A percentile compares a stretch with the other conserved stretches of the same genome.
These are phyloP conservation scores for Monosporascus sp. DNA, from an alignment of 2,329 filamentous ascomycete species.

Conservation along the genomic window DNA sequence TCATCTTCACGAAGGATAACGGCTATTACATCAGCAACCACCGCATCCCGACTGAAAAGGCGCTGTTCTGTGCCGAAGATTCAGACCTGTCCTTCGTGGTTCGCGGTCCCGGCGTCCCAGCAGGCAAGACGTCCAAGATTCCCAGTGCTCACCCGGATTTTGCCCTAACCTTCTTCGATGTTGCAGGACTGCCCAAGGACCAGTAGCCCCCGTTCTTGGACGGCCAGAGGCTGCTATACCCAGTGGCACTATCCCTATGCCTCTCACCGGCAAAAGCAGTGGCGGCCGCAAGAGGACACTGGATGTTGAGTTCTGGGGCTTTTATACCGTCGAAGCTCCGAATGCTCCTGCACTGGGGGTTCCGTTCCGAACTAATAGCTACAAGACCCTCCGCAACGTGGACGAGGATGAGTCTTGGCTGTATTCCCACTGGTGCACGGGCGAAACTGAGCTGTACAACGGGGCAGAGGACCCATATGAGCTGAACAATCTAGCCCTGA, in stretches of 20 bases:
- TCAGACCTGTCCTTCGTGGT: slow-evolving; percentile 25
- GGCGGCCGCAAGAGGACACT: background rate
- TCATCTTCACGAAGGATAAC: slow-evolving; percentile 12
- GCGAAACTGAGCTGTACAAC: slow-evolving; percentile 27
- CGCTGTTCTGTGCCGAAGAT: slow-evolving; percentile 23
- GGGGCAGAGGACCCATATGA: slow-evolving; percentile 19
- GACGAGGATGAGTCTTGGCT: slow-evolving; percentile 16
- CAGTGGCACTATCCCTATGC: slow-evolving; percentile 20
- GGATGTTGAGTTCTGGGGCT: slow-evolving; percentile 1
- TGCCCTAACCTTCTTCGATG: slow-evolving; percentile 23
- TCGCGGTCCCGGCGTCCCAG: slow-evolving; percentile 20
- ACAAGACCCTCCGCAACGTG: slow-evolving; percentile 24
- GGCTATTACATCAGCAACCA: slow-evolving; percentile 24
- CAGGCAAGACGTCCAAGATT: slow-evolving; percentile 11
- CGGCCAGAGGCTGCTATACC: slow-evolving; percentile 20
- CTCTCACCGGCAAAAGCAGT: background rate
- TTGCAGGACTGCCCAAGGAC: slow-evolving; percentile 15
- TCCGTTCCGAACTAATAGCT: slow-evolving; percentile 15
- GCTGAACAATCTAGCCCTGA: slow-evolving; percentile 13
- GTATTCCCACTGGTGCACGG: slow-evolving; percentile 25
- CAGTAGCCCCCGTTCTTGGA: slow-evolving; percentile 22
- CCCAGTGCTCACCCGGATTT: slow-evolving; percentile 23
- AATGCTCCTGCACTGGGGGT: background rate
- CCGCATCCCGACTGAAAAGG: slow-evolving; percentile 22
- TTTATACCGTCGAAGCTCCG: background rate